Evolutionary conservation across 2,329 filamentous ascomycete genomes (phyloP).

Genomic region (Endocalyx cinctus): DNA sequence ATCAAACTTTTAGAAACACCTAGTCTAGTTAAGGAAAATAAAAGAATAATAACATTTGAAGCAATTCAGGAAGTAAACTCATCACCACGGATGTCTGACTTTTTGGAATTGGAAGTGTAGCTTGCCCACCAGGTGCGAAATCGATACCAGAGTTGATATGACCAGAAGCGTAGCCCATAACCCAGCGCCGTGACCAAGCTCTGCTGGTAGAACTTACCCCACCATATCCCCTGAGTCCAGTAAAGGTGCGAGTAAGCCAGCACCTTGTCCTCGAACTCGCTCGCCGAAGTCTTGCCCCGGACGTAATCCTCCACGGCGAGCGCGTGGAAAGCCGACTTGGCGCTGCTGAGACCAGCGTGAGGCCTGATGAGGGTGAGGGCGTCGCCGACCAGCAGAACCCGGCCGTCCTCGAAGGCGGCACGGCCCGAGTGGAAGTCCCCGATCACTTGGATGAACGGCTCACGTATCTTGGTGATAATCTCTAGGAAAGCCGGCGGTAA

Average conservation of each 20-base stretch:
- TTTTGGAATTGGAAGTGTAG: too few relatives aligned
- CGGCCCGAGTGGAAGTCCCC: constrained; percentile 11
- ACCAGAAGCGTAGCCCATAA: constrained; percentile 4
- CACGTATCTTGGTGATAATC: constrained; percentile 11
- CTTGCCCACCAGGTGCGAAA: too few relatives aligned
- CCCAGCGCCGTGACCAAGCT: not conserved
- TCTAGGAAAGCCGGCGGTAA: constrained; percentile 4
- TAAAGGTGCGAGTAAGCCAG: constrained; percentile 6
- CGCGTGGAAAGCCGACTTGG: constrained; percentile 10
- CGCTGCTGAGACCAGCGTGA: constrained; percentile 5
- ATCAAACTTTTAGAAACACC: too few relatives aligned
- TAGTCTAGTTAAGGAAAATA: too few relatives aligned
- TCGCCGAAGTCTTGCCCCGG: constrained; percentile 5
- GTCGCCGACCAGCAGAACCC: constrained; percentile 14
- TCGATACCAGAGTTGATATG: too few relatives aligned
- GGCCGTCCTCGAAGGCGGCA: constrained; percentile 10
- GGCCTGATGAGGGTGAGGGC: constrained; percentile 7
- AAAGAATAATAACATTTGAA: too few relatives aligned
- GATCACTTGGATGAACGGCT: constrained; percentile 17
- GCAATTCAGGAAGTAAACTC: too few relatives aligned
- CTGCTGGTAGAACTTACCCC: constrained; percentile 10
- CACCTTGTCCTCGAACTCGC: constrained; percentile 9
- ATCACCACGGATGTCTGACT: too few relatives aligned
- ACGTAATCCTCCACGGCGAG: constrained; percentile 20
- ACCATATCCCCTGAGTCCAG: constrained; percentile 9